Base-by-base conservation (phyloP, 257 asterid genomes). In the Plantago ovata region DNA sequence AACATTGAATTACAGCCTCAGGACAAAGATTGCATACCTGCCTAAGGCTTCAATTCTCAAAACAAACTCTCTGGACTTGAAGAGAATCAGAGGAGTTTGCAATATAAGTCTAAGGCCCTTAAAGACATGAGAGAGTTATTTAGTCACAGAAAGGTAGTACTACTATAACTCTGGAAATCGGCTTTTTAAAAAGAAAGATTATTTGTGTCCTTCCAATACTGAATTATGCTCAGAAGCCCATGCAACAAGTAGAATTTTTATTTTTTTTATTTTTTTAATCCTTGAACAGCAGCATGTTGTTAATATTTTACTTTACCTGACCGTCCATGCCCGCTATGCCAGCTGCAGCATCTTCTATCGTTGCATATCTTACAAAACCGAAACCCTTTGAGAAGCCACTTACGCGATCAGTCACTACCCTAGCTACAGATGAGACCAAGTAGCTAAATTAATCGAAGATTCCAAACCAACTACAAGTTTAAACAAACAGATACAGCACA, bases 241-340 rank as follows among this genome's bases (percentile, higher is more conserved):
- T 42, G 10, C 49, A 53, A 49, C 22, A 46, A n/a, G 43, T 60
- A 53, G 47, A 55, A 14, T 43, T 52, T n/a, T 44, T 18, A 58
- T 20, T 22, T 9, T 15, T 20, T 40, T n/a, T 19, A 58, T 4
- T 16, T 13, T 1, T 49, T 53, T 44, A 33, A 23, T 50, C 16
- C 19, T 14, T 38, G 23, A 42, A 56, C 13, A 43, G 6, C 22
- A 41, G 11, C 24, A 36, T 38, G 50, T 54, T 45, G 23, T 10
- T 3, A 56, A 22, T 22, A 42, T 10, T 52, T 46, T 14, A 58
- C 58, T 68, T 67, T 46, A 90, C 98, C 96, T 83, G 78, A 57
- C 95, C 96, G 75, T 90, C 91, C 96, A 87, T 81, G 82, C 91
- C 96, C 61, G 79, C 69, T 42, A 81, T 76, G 72, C 95, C 98